These are phyloP conservation scores for Vanderwaltozyma polyspora DNA, from an alignment of 805 yeast genomes.

Conservation along the genomic window DNA sequence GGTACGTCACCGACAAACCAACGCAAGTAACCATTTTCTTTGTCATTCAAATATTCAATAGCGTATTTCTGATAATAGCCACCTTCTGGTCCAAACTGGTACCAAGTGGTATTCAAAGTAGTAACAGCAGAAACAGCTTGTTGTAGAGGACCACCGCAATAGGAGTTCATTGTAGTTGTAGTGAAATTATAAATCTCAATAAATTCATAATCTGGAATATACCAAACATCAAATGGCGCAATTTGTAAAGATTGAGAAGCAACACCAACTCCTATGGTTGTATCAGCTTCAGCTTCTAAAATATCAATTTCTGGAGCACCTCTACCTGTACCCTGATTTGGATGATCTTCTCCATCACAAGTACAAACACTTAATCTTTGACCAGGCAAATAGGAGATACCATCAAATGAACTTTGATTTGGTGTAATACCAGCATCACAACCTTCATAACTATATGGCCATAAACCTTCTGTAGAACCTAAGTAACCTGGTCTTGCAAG, in stretches of 20 bases:
- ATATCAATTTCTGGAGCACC: constrained; percentile 96
- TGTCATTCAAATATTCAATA: constrained; percentile 65
- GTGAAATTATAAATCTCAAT: constrained; percentile 59
- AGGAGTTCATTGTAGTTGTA: constrained; percentile 72
- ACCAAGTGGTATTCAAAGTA: constrained; percentile 74
- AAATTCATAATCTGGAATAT: constrained; percentile 75
- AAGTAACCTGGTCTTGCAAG: constrained; percentile 83
- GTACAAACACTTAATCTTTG: constrained; percentile 70
- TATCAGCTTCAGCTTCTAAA: constrained; percentile 70
- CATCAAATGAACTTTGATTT: constrained; percentile 84
- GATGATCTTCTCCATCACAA: constrained; percentile 76
- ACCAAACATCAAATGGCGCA: constrained; percentile 95
- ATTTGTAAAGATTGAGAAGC: constrained; percentile 89
- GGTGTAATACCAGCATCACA: constrained; percentile 95
- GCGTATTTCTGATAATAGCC: constrained; percentile 61
- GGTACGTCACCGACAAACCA: constrained; percentile 83
- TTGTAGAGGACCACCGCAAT: constrained; percentile 88
- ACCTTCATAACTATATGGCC: constrained; percentile 84
- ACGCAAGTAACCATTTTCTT: constrained; percentile 58
- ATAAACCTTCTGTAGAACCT: constrained; percentile 82
- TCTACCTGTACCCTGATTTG: constrained; percentile 77
- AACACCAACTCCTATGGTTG: constrained; percentile 45
- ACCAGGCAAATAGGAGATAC: constrained; percentile 78
- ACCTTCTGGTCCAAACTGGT: constrained; percentile 46
- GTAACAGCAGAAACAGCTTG: constrained; percentile 83